phyloP scores from a whole-genome alignment of 2,329 filamentous ascomycete genomes.

The Talaromyces funiculosus region DNA sequence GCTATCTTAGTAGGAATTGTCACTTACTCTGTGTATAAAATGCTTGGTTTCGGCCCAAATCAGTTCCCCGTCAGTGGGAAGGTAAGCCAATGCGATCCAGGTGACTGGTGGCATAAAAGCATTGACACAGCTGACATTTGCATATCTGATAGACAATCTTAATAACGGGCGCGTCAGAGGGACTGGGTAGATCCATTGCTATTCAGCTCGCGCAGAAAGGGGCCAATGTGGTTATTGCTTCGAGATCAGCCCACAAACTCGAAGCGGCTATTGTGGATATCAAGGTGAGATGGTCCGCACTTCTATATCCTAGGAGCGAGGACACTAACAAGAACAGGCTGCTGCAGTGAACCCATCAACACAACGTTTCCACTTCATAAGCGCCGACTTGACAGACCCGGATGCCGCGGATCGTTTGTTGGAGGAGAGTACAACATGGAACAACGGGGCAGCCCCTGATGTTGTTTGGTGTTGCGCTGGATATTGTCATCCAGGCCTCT shows the following conservation, averaged over 20 bases:
- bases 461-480: slow-evolving; percentile 91
- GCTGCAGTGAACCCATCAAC: slow-evolving; percentile 58
- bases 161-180: slow-evolving; percentile 86
- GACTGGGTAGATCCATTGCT: slow-evolving; percentile 75
- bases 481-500: slow-evolving; percentile 65
- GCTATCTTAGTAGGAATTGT: slow-evolving; percentile 29
- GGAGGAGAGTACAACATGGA: slow-evolving; percentile 70
- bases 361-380: slow-evolving; percentile 79
- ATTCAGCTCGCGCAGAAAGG: slow-evolving; percentile 73
- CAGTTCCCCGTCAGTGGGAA: slow-evolving; percentile 79
- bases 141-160: slow-evolving; percentile 63
- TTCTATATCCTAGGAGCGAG: background rate
- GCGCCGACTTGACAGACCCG: slow-evolving; percentile 69
- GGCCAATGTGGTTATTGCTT: slow-evolving; percentile 79
- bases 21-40: slow-evolving; percentile 30
- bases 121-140: background rate
- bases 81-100: slow-evolving; percentile 47
- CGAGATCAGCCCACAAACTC: slow-evolving; percentile 71
- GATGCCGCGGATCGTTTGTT: slow-evolving; percentile 67
- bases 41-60: slow-evolving; percentile 48
- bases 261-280: slow-evolving; percentile 62
- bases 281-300: slow-evolving; percentile 43
- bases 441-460: slow-evolving; percentile 66
- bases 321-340: slow-evolving; percentile 40
- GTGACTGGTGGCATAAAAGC: background rate